These are phyloP conservation scores for Termitomyces sp. DNA, from an alignment of 1,284 basidiomycete species.

Conservation along the genomic window DNA sequence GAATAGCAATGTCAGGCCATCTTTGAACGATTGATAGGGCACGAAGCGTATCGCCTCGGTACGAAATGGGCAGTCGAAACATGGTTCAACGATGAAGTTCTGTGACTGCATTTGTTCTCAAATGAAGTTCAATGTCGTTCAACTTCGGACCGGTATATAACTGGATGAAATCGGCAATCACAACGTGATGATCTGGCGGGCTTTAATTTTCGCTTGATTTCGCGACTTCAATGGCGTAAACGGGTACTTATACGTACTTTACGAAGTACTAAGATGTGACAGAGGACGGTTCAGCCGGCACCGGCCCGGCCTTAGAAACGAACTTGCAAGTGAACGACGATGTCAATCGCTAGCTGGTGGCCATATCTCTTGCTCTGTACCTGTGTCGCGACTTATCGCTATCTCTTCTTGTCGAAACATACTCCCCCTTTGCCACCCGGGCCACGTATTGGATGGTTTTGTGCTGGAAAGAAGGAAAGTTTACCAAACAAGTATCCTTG, in stretches of 20 bases:
- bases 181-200: neutral
- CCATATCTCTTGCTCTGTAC: neutral
- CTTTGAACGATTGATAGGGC: neutral
- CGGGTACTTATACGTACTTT: too few relatives aligned
- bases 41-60: slow-evolving; percentile 3
- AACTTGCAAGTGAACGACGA: neutral
- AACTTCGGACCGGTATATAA: neutral
- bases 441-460: slow-evolving; percentile 5
- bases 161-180: neutral
- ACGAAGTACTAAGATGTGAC: too few relatives aligned
- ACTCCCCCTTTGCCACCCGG: slow-evolving; percentile 11
- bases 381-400: neutral
- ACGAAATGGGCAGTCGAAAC: slow-evolving; percentile 3
- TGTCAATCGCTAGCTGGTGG: slow-evolving; percentile 3
- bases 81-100: neutral
- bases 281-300: too few relatives aligned
- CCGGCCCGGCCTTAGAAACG: too few relatives aligned
- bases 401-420: neutral
- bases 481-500: slow-evolving; percentile 2
- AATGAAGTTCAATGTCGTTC: too few relatives aligned
- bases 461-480: slow-evolving; percentile 1
- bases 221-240: too few relatives aligned
- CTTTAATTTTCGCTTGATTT: too few relatives aligned
- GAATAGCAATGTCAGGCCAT: slow-evolving; percentile 7
- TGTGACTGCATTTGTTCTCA: neutral